Conservation (phyloP, 2,329 filamentous ascomycete genomes). For the Akanthomyces muscarius region DNA sequence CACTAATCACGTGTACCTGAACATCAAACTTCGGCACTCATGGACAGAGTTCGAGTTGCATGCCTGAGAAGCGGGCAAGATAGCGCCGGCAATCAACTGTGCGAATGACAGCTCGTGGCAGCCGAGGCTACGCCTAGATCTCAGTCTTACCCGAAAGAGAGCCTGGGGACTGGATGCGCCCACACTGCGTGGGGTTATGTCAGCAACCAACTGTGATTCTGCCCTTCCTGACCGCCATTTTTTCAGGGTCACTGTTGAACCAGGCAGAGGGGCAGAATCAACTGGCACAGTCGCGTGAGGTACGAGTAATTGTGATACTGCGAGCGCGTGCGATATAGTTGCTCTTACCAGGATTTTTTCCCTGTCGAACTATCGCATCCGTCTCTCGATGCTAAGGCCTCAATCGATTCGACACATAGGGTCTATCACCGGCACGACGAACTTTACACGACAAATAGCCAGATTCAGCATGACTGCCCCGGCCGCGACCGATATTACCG, state of each 20-base stretch:
- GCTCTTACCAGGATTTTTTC: not conserved
- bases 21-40: not conserved
- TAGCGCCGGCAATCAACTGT: not conserved
- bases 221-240: conserved; percentile 7
- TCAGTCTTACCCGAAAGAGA: not conserved
- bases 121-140: conserved; percentile 9
- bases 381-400: not conserved
- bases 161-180: not conserved
- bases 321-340: not conserved
- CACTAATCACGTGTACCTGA: not conserved
- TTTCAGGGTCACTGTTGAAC: conserved; percentile 2
- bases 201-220: conserved; percentile 5
- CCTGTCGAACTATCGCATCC: no score
- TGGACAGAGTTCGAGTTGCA: conserved; percentile 1
- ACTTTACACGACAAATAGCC: not conserved
- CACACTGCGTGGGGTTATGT: not conserved
- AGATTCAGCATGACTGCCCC: conserved; percentile 11
- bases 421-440: not conserved
- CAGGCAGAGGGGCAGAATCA: not conserved
- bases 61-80: not conserved
- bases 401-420: not conserved
- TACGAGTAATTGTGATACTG: not conserved
- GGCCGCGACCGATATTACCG: conserved; percentile 1
- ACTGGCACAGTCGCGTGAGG: not conserved
- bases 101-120: not conserved